Conservation (phyloP, 2,329 filamentous ascomycete genomes). For the Microdochium trichocladiopsis region DNA sequence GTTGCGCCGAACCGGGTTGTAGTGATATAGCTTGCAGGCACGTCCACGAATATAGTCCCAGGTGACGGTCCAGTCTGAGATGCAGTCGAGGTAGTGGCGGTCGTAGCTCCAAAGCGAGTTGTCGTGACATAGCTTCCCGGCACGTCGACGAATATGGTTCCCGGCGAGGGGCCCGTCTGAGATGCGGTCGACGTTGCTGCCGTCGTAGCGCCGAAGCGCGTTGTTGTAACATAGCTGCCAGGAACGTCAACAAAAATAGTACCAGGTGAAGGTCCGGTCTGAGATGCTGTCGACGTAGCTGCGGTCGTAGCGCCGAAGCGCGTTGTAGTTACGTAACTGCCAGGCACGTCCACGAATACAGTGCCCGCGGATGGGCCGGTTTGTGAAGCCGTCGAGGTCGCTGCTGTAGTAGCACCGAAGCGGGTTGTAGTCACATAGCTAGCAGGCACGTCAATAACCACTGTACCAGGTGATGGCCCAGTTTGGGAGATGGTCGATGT, state of each 20-base stretch:
- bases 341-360: background rate
- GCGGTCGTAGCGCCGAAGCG: background rate
- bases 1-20: background rate
- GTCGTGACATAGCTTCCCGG: background rate
- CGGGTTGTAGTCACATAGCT: background rate
- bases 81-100: background rate
- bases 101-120: background rate
- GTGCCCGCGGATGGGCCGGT: background rate
- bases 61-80: background rate
- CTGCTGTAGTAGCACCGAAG: background rate
- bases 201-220: background rate
- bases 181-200: background rate
- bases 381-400: background rate
- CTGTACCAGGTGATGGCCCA: background rate
- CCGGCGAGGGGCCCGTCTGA: background rate
- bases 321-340: background rate
- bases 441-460: background rate
- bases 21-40: background rate
- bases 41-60: background rate
- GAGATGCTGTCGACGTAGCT: background rate
- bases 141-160: background rate
- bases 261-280: background rate
- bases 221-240: background rate
- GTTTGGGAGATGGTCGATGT: background rate
- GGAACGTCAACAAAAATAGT: background rate